Evolutionary conservation across 2,329 filamentous ascomycete genomes (phyloP), one percentile per base, ranked within the genome.

Genomic region (Harringtonia lauricola): DNA sequence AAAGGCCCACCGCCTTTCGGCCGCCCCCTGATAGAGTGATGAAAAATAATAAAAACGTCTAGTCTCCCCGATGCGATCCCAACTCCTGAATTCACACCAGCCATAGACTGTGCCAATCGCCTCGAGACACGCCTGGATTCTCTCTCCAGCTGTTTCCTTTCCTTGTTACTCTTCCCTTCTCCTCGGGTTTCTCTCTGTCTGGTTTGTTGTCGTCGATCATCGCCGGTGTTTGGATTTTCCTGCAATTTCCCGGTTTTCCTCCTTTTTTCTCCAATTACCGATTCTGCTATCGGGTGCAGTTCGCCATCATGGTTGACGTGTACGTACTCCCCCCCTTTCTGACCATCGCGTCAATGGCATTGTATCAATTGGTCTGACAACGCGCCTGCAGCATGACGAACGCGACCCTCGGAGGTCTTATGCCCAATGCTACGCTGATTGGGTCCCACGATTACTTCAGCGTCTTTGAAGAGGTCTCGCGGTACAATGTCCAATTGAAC

Each of bases 401-500:
- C 38, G 42, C 40, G 29, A 47, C 49, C 9, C 21, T 49, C 8
- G 35, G 41, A 8, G 45, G 46, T 28, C 31, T 44, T 18, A 14
- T 45, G 49, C 63, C 68, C 51, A 65, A 15, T 15, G 7, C 22
- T n/a, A n/a, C n/a, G n/a, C n/a, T n/a, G n/a, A n/a, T n/a, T n/a
- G n/a, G n/a, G n/a, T n/a, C n/a, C n/a, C n/a, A n/a, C n/a, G n/a
- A 68, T 53, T 78, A 77, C 58, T 64, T 75, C 34, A 66, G 63
- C 52, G 74, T 81, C 50, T 71, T 78, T 56, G 74, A 80, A 51
- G 75, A 81, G 59, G 70, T 82, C 19, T 68, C 74, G 57, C 79
- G 79, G 59, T 74, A 78, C 72, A 92, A 95, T 75, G 76, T 94
- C 46, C 78, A 88, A 54, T 79, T 98, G 58, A 95, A 87, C 65